These are phyloP conservation scores for Aspergillus calidoustus DNA, from an alignment of 2,329 filamentous ascomycete species.

Conservation along the genomic window DNA sequence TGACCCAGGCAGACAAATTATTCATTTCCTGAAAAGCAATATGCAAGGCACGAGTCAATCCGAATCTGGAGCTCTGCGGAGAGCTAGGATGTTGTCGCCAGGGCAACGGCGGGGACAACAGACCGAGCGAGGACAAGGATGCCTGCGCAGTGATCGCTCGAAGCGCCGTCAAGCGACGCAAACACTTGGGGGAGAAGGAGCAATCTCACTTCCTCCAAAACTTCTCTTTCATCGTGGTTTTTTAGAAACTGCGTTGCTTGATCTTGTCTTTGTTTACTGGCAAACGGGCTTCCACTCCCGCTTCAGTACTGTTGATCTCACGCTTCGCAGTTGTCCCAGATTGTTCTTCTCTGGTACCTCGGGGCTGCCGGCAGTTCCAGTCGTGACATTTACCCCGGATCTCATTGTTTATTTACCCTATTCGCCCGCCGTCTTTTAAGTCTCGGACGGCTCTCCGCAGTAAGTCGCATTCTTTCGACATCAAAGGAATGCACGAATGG, in stretches of 20 bases:
- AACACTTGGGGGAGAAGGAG: conserved; percentile 7
- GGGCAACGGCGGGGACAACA: background rate
- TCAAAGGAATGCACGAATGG: background rate
- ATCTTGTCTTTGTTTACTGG: conserved; percentile 17
- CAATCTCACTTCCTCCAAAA: background rate
- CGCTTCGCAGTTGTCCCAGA: background rate
- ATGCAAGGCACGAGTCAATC: conserved; percentile 16
- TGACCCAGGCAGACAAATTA: background rate
- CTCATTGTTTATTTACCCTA: conserved; percentile 4
- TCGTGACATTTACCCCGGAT: background rate
- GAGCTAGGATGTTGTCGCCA: conserved; percentile 17
- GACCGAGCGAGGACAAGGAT: conserved; percentile 14
- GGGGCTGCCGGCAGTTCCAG: background rate
- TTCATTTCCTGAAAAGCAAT: background rate
- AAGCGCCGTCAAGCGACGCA: conserved; percentile 18
- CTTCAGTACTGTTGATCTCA: background rate
- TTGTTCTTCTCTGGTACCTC: background rate
- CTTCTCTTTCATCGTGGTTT: background rate
- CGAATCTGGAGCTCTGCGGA: conserved; percentile 11
- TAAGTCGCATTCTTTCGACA: conserved; percentile 13
- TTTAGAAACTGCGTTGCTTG: conserved; percentile 3
- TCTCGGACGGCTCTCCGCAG: background rate
- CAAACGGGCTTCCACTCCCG: background rate
- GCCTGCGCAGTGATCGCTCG: conserved; percentile 8
- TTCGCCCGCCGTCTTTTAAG: background rate